These are phyloP conservation scores for Borealophlyctis nickersoniae DNA, from an alignment of 192 early-diverging fungal species.

Conservation along the genomic window DNA sequence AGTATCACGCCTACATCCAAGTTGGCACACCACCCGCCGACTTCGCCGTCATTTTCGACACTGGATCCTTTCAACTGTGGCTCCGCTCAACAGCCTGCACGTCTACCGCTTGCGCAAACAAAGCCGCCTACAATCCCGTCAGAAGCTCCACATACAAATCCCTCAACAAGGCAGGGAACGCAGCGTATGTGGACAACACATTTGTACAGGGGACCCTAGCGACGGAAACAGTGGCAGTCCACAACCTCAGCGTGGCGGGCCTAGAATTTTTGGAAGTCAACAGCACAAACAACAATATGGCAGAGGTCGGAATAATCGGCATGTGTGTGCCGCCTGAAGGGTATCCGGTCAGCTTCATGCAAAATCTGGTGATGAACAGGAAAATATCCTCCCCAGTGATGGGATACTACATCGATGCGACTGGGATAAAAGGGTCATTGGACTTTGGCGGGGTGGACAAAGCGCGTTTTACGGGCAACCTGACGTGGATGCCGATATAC, in stretches of 20 bases:
- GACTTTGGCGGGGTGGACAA: conserved; percentile 22
- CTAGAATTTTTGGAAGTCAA: conserved; percentile 19
- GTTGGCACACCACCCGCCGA: background rate
- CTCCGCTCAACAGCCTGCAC: conserved; percentile 37
- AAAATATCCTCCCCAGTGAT: conserved; percentile 3
- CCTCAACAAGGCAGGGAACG: conserved; percentile 7
- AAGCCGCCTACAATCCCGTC: conserved; percentile 23
- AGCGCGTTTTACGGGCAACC: conserved; percentile 21
- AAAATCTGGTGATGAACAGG: conserved; percentile 9
- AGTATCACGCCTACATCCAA: background rate
- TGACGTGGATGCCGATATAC: conserved; percentile 27
- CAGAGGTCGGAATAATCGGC: conserved; percentile 36
- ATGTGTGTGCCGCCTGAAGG: conserved; percentile 21
- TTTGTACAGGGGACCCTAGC: conserved; percentile 27
- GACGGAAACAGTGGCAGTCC: conserved; percentile 25
- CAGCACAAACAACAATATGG: conserved; percentile 5
- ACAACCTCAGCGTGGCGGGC: conserved; percentile 9
- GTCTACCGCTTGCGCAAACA: conserved; percentile 16
- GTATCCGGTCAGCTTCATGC: conserved; percentile 19
- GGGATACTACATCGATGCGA: conserved; percentile 15
- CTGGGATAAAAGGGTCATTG: conserved; percentile 1
- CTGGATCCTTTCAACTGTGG: conserved; percentile 45
- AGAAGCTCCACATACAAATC: conserved; percentile 28
- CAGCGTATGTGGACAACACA: conserved; percentile 38
- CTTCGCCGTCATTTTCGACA: conserved; percentile 39